phyloP scores from a whole-genome alignment of 75 land plant genomes.

The Sequoiadendron giganteum region DNA sequence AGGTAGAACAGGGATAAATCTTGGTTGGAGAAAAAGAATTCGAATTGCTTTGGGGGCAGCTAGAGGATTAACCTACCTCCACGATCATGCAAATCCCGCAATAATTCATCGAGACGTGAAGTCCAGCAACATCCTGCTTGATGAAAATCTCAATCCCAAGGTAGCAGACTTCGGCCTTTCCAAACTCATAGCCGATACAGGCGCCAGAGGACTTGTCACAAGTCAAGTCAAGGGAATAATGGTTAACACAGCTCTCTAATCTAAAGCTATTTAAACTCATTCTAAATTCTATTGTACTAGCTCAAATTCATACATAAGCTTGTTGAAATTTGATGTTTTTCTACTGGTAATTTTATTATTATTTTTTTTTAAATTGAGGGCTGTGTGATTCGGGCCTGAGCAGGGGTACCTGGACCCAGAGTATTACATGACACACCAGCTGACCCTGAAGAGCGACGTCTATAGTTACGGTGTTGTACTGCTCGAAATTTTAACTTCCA shows the following conservation, averaged over 20 bases:
- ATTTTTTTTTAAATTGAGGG: not conserved
- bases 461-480: constrained; percentile 86
- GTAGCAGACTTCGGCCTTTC: constrained; percentile 68
- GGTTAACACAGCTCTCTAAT: constrained; percentile 20
- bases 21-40: constrained; percentile 25
- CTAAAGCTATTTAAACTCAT: not conserved
- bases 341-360: not conserved
- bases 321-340: not conserved
- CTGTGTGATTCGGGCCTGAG: not conserved
- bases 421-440: constrained; percentile 68
- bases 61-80: constrained; percentile 59
- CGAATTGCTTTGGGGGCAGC: constrained; percentile 39
- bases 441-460: constrained; percentile 77
- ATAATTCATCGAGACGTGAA: constrained; percentile 75
- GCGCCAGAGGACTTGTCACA: constrained; percentile 34
- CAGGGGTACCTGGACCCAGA: constrained; percentile 87
- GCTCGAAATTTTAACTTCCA: constrained; percentile 63
- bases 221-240: constrained; percentile 86
- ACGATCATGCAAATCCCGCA: constrained; percentile 51
- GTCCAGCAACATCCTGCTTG: constrained; percentile 62
- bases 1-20: constrained; percentile 4
- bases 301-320: too few relatives aligned
- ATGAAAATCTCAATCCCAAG: constrained; percentile 48
- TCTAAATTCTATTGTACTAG: not conserved
- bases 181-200: constrained; percentile 30